Base-by-base conservation (phyloP, 371 early-diverging fungal genomes). In the Globomyces sp. region DNA sequence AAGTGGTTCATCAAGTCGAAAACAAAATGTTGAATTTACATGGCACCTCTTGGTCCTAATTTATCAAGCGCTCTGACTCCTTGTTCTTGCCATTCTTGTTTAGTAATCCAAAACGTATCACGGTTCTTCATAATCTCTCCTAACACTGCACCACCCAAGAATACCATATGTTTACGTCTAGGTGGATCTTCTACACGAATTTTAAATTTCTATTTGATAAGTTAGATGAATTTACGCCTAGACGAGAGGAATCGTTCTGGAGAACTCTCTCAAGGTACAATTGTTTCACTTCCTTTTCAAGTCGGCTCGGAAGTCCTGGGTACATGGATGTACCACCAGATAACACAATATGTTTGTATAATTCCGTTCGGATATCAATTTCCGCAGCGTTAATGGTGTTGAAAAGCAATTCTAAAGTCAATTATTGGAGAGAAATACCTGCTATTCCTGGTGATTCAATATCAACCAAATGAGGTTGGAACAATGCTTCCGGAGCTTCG, bases 301-400 rank as follows among this genome's bases (percentile, higher is more conserved):
- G 82, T 51, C 99, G 91, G 74, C 87, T 88, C 42, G 97, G 96
- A 52, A 97, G 83, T 65, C 99, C 99, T 11, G 97, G 94, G 76
- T 96, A 98, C 97, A 98, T 95, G 65, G 98, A 92, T 1, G 95
- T 90, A 37, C 99, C 99, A 65, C 99, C 99, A 57, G 97, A 96
- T 13, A 98, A 83, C 39, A 98, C 94, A 74, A 98, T 93, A 69
- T 96, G 93, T 73, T 92, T 93, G 86, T 94, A 98, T 53, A 98
- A 83, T 47, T 96, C 96, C 3, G 93, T 68, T 53, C 99, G 91
- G 57, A 94, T 88, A 77, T 98, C 99, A 61, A 94, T 81, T 67
- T 95, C 93, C 4, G 92, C 94, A 3, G 92, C 75, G 75, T 96
- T 91, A 67, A 98, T 93, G 6, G 90, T 83, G 70, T 93, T 89